Evolutionary conservation across 371 early-diverging fungal genomes (phyloP), one percentile per base, ranked within the genome.

Genomic region (Amoeboaphelidium occidentale): DNA sequence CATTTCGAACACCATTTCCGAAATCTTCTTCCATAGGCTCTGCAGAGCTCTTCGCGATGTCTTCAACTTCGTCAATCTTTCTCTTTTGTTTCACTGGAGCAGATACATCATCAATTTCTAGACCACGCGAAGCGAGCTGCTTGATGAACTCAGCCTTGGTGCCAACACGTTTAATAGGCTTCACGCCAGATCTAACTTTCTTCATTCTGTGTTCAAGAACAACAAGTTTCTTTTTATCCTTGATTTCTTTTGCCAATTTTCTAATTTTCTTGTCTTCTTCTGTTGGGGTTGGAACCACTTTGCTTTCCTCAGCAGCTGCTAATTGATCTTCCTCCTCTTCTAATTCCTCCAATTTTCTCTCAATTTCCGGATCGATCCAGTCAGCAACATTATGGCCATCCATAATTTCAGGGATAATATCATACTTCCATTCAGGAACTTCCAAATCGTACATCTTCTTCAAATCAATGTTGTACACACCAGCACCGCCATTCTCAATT

Each of bases 351-450:
- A 99, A 69, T 58, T 84, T 84, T 64, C 82, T 84, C 62, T 83
- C 89, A 63, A 97, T 96, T 20, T 97, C 94, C 42, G 87, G 73
- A 72, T 98, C 99, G 60, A 98, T 70, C 65, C 96, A 98, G 73
- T 99, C 99, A 32, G 90, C 86, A 41, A 99, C 78, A 70, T 99
- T 99, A 73, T 92, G 92, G 59, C 99, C 99, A 61, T 99, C 85
- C 76, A 87, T 79, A 67, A 99, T 88, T 69, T 99, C 99, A 43
- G 99, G 99, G 52, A 99, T 91, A 45, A 68, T 66, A 64, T 98
- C 98, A 65, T 98, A 79, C 67, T 88, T 96, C 93, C 97, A 94
- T 27, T 94, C 94, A 47, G 74, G 75, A 49, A 81, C 63, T 22
- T 63, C 74, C 51, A 92, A 72, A 56, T 76, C 43, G 68, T 96